These are phyloP conservation scores for Harrya chromipes DNA, from an alignment of 768 basidiomycete species.

Conservation along the genomic window DNA sequence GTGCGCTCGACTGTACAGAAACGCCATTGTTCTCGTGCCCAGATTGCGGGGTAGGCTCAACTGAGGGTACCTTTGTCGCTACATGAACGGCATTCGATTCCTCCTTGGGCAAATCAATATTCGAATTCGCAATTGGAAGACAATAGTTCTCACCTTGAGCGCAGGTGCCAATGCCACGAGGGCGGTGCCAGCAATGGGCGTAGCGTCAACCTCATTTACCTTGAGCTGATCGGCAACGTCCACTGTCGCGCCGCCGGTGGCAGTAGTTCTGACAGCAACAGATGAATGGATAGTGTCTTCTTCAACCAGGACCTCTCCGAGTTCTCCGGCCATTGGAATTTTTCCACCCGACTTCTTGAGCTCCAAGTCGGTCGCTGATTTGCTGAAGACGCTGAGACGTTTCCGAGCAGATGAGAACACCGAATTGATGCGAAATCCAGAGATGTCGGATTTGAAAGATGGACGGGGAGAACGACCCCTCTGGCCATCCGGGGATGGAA, in stretches of 20 bases:
- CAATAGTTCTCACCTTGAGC: slow-evolving; percentile 13
- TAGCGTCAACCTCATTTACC: slow-evolving; percentile 2
- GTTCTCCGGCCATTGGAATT: slow-evolving; percentile 53
- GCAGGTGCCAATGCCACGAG: neutral
- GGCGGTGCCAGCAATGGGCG: neutral
- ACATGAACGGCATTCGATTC: neutral
- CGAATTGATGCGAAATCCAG: slow-evolving; percentile 35
- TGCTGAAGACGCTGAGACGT: slow-evolving; percentile 60
- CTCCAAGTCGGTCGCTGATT: slow-evolving; percentile 19
- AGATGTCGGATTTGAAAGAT: slow-evolving; percentile 43
- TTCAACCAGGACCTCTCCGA: slow-evolving; percentile 67
- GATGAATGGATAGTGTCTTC: slow-evolving; percentile 33
- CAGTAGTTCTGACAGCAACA: slow-evolving; percentile 19
- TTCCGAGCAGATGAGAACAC: slow-evolving; percentile 53
- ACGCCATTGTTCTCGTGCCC: neutral
- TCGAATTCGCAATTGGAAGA: neutral
- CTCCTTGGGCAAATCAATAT: slow-evolving; percentile 8
- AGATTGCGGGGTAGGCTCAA: slow-evolving; percentile 16
- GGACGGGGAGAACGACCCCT: slow-evolving; percentile 40
- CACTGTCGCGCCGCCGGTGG: slow-evolving; percentile 21
- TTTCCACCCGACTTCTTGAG: slow-evolving; percentile 33
- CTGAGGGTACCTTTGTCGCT: slow-evolving; percentile 10
- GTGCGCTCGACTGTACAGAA: neutral
- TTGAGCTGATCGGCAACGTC: slow-evolving; percentile 13
- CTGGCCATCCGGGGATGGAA: slow-evolving; percentile 24